Evolutionary conservation across 1,139 yeast genomes (phyloP), one percentile per base, ranked within the genome.

Genomic region (Kodamaea fungicola): DNA sequence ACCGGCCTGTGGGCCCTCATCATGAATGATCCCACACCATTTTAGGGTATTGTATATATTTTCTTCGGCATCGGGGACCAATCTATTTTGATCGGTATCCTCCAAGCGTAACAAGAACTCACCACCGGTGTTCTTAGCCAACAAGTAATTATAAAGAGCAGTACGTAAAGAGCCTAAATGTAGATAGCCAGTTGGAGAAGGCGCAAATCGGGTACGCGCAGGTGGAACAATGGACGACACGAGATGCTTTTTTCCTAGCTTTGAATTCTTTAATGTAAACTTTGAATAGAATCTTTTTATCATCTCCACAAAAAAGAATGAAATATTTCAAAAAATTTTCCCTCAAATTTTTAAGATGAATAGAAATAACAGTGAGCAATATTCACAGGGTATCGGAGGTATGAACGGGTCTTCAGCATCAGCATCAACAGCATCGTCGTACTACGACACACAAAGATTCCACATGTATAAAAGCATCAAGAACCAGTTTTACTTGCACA

Each of bases 131-230:
- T 76, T 74, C 48, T 71, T 78, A 1, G 98, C 97, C 21, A 87
- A 64, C 23, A 92, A 60, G 52, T 83, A 92, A 57, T 92, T 94
- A 62, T 88, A 94, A 22, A 92, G 60, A 0, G 98, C 97, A 0
- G 99, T 92, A 54, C 99, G 66, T 34, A 94, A 59, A 0, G 97
- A 89, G 0, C 99, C 99, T 40, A 94, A 59, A 57, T 92, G 99
- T 28, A 94, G 69, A 45, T 76, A 77, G 0, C 99, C 99, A 0
- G 99, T 92, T 1, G 99, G 99, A 2, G 97, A 90, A 1, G 99
- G 98, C 0, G 99, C 99, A 62, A 92, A 92, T 47, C 99, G 66
- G 2, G 97, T 88, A 45, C 96, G 62, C 0, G 83, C 96, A 0
- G 96, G 95, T 16, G 19, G 19, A 16, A 16, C 19, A 16, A 16